These are phyloP conservation scores for Wallacemonas sp. DNA, from an alignment of 208 protist species.

Conservation along the genomic window DNA sequence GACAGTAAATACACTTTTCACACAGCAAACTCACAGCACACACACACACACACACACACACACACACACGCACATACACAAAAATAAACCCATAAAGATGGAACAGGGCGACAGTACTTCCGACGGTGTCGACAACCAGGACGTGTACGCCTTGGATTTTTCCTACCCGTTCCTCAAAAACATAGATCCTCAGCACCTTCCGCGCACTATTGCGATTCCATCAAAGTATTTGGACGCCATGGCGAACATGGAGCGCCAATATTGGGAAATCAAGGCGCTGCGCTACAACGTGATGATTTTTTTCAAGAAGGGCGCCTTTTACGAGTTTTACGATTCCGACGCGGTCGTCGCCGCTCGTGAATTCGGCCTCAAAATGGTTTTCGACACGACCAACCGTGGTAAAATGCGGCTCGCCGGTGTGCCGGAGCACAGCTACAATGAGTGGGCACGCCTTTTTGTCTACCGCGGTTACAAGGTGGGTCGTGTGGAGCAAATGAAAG, in stretches of 20 bases:
- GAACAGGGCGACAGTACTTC: not conserved
- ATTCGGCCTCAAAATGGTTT: conserved; percentile 95
- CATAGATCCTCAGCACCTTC: conserved; percentile 59
- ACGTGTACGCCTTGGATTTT: conserved; percentile 52
- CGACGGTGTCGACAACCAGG: conserved; percentile 24
- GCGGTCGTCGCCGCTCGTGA: conserved; percentile 90
- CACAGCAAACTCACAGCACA: too few relatives aligned
- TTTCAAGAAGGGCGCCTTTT: conserved; percentile 97
- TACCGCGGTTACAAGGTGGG: conserved; percentile 93
- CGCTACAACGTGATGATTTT: conserved; percentile 94
- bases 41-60: too few relatives aligned
- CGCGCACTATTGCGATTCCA: conserved; percentile 82
- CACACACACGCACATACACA: not conserved
- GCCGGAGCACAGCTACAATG: conserved; percentile 90
- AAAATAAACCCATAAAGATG: not conserved
- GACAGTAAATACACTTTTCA: too few relatives aligned
- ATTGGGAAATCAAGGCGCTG: conserved; percentile 95
- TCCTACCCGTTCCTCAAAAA: conserved; percentile 77
- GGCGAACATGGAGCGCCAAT: conserved; percentile 94
- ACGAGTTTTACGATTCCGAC: conserved; percentile 95
- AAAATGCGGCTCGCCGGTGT: conserved; percentile 95
- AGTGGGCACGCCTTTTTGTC: conserved; percentile 93
- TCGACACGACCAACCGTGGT: conserved; percentile 78
- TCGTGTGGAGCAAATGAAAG: conserved; percentile 93
- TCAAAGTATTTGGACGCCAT: conserved; percentile 73